Conservation (phyloP, 495 filamentous ascomycete genomes). For the Aspergillus funiculosus region DNA sequence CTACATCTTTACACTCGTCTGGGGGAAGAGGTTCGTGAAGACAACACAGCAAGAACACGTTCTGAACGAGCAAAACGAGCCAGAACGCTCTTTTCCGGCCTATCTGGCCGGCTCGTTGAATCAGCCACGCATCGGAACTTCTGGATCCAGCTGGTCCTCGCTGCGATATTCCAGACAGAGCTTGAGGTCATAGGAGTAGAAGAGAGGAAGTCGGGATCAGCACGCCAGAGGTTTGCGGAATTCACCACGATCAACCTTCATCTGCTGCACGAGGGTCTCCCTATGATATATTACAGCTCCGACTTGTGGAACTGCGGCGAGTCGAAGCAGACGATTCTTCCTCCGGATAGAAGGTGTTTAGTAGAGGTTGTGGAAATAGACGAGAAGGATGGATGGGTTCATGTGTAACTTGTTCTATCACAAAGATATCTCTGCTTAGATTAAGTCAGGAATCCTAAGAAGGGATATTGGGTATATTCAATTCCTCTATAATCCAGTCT, state of each 20-base stretch:
- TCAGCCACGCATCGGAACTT: background rate
- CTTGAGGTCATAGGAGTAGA: background rate
- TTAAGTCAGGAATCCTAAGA: too few species aligned
- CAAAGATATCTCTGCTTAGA: too few species aligned
- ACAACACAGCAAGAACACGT: background rate
- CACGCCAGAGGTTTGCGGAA: background rate
- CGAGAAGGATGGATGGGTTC: background rate
- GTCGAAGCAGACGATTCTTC: background rate
- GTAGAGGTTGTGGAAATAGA: background rate
- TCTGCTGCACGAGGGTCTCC: background rate
- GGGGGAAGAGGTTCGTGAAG: background rate
- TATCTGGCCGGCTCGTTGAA: background rate
- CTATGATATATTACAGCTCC: background rate
- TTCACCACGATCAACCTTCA: background rate
- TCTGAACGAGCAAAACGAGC: background rate
- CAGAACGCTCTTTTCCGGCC: background rate
- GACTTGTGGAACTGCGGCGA: background rate
- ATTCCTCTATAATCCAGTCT: too few species aligned
- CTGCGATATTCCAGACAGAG: background rate
- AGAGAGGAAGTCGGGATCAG: too few species aligned
- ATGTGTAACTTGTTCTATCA: too few species aligned
- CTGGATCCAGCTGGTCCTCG: conserved; percentile 10
- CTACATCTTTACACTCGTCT: background rate
- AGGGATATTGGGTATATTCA: too few species aligned
- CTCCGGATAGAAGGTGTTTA: background rate